Evolutionary conservation across 2,329 filamentous ascomycete genomes (phyloP), one percentile per base, ranked within the genome.

Genomic region (Trichoderma harzianum): DNA sequence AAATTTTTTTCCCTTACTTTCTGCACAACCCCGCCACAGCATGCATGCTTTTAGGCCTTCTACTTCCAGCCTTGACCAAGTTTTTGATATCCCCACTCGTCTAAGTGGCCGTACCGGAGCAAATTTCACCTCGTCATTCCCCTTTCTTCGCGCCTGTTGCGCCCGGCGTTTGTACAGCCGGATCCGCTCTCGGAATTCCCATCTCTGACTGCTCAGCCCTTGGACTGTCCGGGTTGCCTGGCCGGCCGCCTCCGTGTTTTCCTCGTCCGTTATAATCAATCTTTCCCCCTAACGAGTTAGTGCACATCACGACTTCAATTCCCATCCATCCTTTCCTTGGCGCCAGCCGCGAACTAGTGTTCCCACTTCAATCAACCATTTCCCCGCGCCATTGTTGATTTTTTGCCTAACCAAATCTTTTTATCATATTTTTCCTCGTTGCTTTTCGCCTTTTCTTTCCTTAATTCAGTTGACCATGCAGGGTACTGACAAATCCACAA

Each of bases 401-500:
- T 71, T 60, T 69, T 69, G 26, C 64, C 43, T 58, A 43, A 57
- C 72, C 18, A 73, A 76, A 76, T 76, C 74, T 77, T 78, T 77
- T 75, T 76, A 76, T 76, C 75, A 73, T 74, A 71, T 69, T 63
- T 64, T 63, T 14, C 61, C 43, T 14, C n/a, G 28, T 34, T 60
- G n/a, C 36, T 57, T 16, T 21, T 58, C 63, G 6, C 64, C 72
- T 76, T 16, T 66, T 72, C 76, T 76, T 74, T 62, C 7, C 66
- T 74, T 77, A 74, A 57, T 76, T 76, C 73, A 74, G 75, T 76
- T 77, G 76, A 79, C 74, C 76, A 84, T 86, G 82, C 81, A 82
- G 75, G 81, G 80, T 79, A 82, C 87, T 88, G 85, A 89, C 86
- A 81, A 83, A 78, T 80, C 81, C 77, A 82, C 79, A 82, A 89